Evolutionary conservation across 2,329 filamentous ascomycete species (phyloP).

Genomic region (Pseudocercospora fijiensis): DNA sequence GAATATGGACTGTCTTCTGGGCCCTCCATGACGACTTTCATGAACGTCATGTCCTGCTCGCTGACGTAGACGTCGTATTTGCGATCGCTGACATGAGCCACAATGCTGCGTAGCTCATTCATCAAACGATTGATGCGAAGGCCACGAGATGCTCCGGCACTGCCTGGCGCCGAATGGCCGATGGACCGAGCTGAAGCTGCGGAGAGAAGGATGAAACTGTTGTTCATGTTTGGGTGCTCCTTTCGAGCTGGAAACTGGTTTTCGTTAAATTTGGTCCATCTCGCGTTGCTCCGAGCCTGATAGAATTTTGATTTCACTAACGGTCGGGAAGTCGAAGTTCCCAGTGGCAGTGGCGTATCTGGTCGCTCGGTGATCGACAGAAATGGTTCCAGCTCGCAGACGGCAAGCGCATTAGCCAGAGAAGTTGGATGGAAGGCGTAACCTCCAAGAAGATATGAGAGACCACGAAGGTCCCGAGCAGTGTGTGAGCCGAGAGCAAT

Average conservation of each 20-base stretch:
- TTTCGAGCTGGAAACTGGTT: slow-evolving; percentile 38
- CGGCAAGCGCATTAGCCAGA: slow-evolving; percentile 39
- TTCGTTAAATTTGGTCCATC: slow-evolving; percentile 31
- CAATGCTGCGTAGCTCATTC: slow-evolving; percentile 40
- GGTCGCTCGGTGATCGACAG: slow-evolving; percentile 39
- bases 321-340: not conserved
- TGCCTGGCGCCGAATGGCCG: not conserved
- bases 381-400: slow-evolving; percentile 43
- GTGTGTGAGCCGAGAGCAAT: slow-evolving; percentile 37
- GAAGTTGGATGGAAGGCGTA: slow-evolving; percentile 41
- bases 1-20: slow-evolving; percentile 37
- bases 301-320: slow-evolving; percentile 21
- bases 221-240: slow-evolving; percentile 36
- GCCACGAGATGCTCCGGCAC: slow-evolving; percentile 21
- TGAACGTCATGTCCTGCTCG: slow-evolving; percentile 43
- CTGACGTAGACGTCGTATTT: slow-evolving; percentile 44
- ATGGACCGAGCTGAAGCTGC: slow-evolving; percentile 11
- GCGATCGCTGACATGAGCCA: slow-evolving; percentile 31
- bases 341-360: slow-evolving; percentile 16
- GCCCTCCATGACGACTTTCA: slow-evolving; percentile 44
- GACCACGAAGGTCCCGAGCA: slow-evolving; percentile 32
- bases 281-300: slow-evolving; percentile 3
- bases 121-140: slow-evolving; percentile 34
- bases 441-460: slow-evolving; percentile 38
- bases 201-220: slow-evolving; percentile 34